These are phyloP conservation scores for Kuraishia hungarica DNA, from an alignment of 805 yeast species.

Conservation along the genomic window DNA sequence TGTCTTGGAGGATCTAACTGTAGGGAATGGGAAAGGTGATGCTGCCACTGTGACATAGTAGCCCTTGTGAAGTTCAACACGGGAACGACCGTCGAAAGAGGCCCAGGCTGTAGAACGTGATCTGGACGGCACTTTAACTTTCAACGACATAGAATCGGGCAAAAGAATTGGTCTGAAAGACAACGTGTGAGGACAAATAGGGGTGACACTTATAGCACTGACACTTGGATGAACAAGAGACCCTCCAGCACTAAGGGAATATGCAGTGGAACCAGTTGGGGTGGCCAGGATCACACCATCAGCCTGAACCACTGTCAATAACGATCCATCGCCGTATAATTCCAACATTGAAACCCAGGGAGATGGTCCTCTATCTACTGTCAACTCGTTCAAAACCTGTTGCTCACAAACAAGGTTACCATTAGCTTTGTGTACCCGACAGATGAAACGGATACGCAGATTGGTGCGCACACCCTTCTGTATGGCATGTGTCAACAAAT, in stretches of 20 bases:
- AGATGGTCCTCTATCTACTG: conserved; percentile 89
- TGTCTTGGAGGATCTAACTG: conserved; percentile 65
- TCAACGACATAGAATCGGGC: conserved; percentile 87
- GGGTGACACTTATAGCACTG: conserved; percentile 86
- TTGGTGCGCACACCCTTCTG: conserved; percentile 69
- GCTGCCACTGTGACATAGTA: conserved; percentile 82
- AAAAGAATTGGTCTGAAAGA: conserved; percentile 87
- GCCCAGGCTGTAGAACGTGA: conserved; percentile 95
- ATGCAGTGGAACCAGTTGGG: conserved; percentile 95
- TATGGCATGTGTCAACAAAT: conserved; percentile 46
- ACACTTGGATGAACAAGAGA: conserved; percentile 92
- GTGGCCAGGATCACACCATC: conserved; percentile 91
- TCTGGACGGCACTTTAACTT: conserved; percentile 67
- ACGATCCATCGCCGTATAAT: conserved; percentile 77
- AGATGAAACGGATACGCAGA: conserved; percentile 80
- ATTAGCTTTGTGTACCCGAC: conserved; percentile 52
- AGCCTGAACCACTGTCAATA: conserved; percentile 86
- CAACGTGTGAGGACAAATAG: conserved; percentile 92
- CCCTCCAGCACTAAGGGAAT: conserved; percentile 92
- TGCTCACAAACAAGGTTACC: conserved; percentile 54
- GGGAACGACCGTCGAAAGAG: conserved; percentile 86
- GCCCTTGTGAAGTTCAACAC: conserved; percentile 76
- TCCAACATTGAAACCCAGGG: conserved; percentile 89
- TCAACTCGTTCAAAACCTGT: conserved; percentile 83
- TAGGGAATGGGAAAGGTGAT: conserved; percentile 89